Percentiles rank a stretch among this genome's conserved stretches.
phyloP scores from a whole-genome alignment of 2,329 filamentous ascomycete species.

The Sarocladium oryzae region DNA sequence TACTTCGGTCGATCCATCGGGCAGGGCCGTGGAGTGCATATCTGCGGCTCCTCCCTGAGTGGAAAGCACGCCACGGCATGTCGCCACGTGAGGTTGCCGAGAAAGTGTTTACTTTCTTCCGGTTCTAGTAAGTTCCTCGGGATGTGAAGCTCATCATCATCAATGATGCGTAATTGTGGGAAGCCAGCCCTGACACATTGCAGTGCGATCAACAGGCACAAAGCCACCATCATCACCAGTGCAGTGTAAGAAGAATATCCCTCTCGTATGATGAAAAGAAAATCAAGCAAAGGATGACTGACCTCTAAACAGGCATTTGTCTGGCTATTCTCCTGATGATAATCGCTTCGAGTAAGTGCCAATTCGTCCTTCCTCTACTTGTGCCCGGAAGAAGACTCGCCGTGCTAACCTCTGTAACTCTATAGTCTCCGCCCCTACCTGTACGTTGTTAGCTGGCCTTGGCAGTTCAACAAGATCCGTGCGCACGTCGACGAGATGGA shows the following conservation, averaged over 20 bases:
- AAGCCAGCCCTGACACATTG: not conserved
- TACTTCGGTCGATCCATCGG: constrained; percentile 32
- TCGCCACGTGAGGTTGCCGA: constrained; percentile 31
- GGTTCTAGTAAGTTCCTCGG: constrained; percentile 35
- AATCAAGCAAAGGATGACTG: not conserved
- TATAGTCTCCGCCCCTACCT: constrained; percentile 33
- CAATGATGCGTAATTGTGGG: not conserved
- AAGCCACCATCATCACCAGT: constrained; percentile 56
- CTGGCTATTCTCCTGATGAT: constrained; percentile 8
- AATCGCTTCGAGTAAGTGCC: constrained; percentile 11
- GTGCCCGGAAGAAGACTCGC: not conserved
- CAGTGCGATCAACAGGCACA: constrained; percentile 54
- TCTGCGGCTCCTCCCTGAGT: constrained; percentile 30
- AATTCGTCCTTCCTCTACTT: not conserved
- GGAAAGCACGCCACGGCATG: constrained; percentile 25
- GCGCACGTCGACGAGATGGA: constrained; percentile 28
- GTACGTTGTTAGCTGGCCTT: constrained; percentile 32
- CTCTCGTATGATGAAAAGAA: too few relatives aligned
- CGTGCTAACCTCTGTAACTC: not conserved
- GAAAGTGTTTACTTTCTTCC: constrained; percentile 37
- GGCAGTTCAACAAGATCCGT: constrained; percentile 35
- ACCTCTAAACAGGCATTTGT: not conserved
- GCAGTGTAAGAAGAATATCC: not conserved
- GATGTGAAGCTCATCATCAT: not conserved
- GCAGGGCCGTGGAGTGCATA: constrained; percentile 34